A percentile compares a stretch with the other conserved stretches of the same genome.
These are phyloP conservation scores for Lupinus albus DNA, from an alignment of 306 rosid species.

Conservation along the genomic window DNA sequence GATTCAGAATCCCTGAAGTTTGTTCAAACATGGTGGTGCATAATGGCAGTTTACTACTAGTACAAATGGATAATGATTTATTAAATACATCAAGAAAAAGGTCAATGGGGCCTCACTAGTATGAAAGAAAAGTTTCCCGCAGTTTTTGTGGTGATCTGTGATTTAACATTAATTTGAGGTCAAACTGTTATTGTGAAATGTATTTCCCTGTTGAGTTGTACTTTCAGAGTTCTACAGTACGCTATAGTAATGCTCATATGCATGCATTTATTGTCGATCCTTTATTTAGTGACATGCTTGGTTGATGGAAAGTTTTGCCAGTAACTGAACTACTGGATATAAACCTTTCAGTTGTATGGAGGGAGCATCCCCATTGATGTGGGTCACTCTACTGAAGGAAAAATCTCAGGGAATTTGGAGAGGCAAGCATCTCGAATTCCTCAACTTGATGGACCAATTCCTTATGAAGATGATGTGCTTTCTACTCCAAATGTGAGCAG, in stretches of 20 bases:
- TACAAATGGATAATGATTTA: not conserved
- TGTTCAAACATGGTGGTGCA: not conserved
- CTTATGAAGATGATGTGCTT: conserved; percentile 78
- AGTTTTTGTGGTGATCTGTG: not conserved
- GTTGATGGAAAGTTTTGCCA: conserved; percentile 14
- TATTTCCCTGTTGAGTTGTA: not conserved
- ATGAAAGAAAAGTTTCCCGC: not conserved
- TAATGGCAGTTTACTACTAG: not conserved
- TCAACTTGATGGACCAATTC: conserved; percentile 88
- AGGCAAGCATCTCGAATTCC: conserved; percentile 67
- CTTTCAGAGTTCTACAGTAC: too few species aligned
- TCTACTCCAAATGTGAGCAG: conserved; percentile 81
- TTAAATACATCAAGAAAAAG: not conserved
- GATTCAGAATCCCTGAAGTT: not conserved
- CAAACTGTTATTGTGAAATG: not conserved
- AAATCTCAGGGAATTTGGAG: conserved; percentile 37
- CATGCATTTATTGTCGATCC: not conserved
- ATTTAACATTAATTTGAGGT: not conserved
- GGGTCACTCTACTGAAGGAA: conserved; percentile 37
- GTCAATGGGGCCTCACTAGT: not conserved
- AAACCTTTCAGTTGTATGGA: conserved; percentile 59
- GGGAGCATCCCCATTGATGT: conserved; percentile 52
- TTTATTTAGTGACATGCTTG: conserved; percentile 15
- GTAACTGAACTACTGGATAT: conserved; percentile 23
- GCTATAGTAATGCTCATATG: too few species aligned